Evolutionary conservation across 75 land plant species (phyloP).

Genomic region (Pinus taeda): DNA sequence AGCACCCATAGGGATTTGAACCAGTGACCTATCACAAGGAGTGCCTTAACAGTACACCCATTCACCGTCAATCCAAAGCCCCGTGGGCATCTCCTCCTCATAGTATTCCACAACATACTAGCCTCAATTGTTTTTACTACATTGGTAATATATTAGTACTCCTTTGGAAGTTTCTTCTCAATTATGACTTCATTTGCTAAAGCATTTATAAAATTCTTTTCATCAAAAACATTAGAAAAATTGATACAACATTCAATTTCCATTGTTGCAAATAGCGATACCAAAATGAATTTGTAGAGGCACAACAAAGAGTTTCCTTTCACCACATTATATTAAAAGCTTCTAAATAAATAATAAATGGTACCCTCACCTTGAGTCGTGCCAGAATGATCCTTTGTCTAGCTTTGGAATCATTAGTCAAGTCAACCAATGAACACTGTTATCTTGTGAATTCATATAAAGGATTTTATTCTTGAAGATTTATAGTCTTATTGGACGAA

Average conservation of each 20-base stretch:
- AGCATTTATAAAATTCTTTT: constrained; percentile 68
- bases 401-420: constrained; percentile 90
- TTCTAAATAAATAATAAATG: neutral
- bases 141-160: constrained; percentile 44
- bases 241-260: constrained; percentile 44
- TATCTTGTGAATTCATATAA: neutral
- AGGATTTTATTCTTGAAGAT: neutral
- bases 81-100: no score
- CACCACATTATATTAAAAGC: neutral
- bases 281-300: neutral
- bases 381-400: constrained; percentile 94
- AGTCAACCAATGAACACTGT: constrained; percentile 1
- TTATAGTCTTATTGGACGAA: neutral
- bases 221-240: constrained; percentile 94
- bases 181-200: constrained; percentile 68
- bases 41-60: no score
- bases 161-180: constrained; percentile 77
- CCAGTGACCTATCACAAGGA: no score
- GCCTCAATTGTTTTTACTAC: constrained; percentile 79
- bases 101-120: constrained; percentile 91
- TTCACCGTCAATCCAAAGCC: no score
- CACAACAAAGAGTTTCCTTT: neutral
- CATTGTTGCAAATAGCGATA: neutral
- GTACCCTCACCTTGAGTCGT: constrained; percentile 71
- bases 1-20: no score